These are phyloP conservation scores for Picea abies DNA, from an alignment of 83 land plant species.

Conservation along the genomic window DNA sequence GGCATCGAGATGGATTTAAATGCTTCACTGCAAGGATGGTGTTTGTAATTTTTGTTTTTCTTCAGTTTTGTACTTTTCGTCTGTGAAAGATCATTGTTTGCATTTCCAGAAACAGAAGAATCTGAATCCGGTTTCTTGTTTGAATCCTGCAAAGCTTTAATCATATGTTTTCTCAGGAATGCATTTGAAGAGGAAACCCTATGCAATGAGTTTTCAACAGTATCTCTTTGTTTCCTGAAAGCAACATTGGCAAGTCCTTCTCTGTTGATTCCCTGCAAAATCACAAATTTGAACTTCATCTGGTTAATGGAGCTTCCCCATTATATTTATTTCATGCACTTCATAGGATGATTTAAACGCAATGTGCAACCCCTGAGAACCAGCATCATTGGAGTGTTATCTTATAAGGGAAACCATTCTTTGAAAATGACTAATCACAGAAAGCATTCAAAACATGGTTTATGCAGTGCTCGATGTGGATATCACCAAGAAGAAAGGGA, in stretches of 20 bases:
- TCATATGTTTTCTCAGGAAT: neutral
- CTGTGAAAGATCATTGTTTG: constrained; percentile 3
- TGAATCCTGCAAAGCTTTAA: constrained; percentile 11
- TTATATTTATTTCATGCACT: constrained; percentile 1
- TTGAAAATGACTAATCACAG: neutral
- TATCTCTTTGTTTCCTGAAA: neutral
- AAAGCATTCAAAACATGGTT: neutral
- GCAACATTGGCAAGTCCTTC: neutral
- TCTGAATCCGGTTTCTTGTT: constrained; percentile 10
- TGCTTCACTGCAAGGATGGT: neutral
- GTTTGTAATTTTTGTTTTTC: constrained; percentile 12
- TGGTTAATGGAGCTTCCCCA: neutral
- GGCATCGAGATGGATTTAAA: constrained; percentile 10
- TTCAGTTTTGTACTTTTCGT: constrained; percentile 3
- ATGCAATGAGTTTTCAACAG: neutral
- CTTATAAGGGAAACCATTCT: constrained; percentile 3
- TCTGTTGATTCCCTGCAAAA: constrained; percentile 11
- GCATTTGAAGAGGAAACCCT: neutral
- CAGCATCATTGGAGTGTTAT: neutral
- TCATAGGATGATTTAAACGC: neutral
- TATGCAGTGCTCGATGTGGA: neutral
- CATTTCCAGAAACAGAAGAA: neutral
- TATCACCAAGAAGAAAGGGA: constrained; percentile 7
- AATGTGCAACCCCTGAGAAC: neutral
- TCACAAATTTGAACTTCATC: constrained; percentile 4